These are phyloP conservation scores for Talinum fruticosum DNA, from an alignment of 148 eudicot species.

Conservation along the genomic window DNA sequence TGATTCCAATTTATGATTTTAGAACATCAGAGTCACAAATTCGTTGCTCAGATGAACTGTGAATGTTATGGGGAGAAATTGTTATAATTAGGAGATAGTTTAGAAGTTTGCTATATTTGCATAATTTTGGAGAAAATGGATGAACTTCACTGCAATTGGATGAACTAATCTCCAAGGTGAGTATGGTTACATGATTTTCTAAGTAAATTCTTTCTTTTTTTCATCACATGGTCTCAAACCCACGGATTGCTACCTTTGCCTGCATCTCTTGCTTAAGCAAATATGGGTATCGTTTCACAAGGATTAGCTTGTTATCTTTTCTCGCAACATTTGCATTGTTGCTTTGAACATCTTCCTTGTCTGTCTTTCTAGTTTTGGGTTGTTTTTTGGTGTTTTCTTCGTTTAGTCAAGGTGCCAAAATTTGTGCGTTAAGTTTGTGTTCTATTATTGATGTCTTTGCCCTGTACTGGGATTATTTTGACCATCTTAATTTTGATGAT, in stretches of 20 bases:
- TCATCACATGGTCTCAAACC: neutral
- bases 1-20: no score
- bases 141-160: no score
- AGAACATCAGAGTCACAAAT: no score
- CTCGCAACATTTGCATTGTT: neutral
- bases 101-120: no score
- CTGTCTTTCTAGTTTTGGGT: neutral
- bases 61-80: no score
- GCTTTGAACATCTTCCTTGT: neutral
- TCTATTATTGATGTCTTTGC: neutral
- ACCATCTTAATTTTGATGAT: neutral
- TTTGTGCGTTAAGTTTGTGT: neutral
- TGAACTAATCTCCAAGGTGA: slow-evolving; percentile 68
- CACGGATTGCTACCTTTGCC: neutral
- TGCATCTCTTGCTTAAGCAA: neutral
- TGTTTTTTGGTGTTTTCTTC: neutral
- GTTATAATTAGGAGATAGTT: no score
- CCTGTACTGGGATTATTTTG: neutral
- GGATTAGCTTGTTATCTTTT: neutral
- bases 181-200: neutral
- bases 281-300: neutral
- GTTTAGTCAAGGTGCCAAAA: neutral
- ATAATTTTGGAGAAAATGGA: no score
- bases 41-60: no score
- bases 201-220: neutral